Evolutionary conservation across 257 asterid genomes (phyloP).

Genomic region (Misopates orontium): DNA sequence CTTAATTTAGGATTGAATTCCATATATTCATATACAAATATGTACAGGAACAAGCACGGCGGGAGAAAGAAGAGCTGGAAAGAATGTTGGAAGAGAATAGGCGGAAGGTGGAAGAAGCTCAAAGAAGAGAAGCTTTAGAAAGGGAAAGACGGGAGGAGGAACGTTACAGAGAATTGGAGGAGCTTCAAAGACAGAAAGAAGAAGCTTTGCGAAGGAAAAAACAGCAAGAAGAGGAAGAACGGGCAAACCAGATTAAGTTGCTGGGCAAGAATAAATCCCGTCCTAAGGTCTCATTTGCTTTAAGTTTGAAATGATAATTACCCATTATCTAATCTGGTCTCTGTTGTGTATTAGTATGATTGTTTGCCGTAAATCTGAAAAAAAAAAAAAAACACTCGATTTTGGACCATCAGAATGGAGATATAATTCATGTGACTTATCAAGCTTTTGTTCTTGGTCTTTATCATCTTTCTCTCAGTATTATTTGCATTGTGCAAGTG

Average conservation of each 20-base stretch:
- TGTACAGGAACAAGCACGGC: constrained; percentile 67
- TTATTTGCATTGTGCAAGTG: too few relatives aligned
- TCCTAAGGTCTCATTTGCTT: constrained; percentile 84
- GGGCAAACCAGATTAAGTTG: constrained; percentile 79
- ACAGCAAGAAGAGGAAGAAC: constrained; percentile 92
- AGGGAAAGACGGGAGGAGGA: constrained; percentile 72
- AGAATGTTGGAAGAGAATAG: constrained; percentile 72
- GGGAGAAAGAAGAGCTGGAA: constrained; percentile 83
- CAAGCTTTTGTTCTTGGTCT: neutral
- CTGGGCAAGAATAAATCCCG: constrained; percentile 96
- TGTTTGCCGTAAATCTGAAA: constrained; percentile 14
- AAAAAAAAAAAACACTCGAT: too few relatives aligned
- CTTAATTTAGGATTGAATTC: neutral
- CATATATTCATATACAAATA: constrained; percentile 1
- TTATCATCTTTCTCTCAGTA: neutral
- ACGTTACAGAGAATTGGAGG: constrained; percentile 81
- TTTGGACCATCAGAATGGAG: constrained; percentile 4
- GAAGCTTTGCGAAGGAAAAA: constrained; percentile 79
- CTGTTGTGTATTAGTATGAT: constrained; percentile 23
- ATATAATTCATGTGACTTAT: constrained; percentile 2
- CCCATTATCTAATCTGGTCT: neutral
- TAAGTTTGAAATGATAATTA: constrained; percentile 59
- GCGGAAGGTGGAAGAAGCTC: constrained; percentile 83
- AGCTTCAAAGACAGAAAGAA: constrained; percentile 89
- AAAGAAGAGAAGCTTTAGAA: constrained; percentile 82